phyloP scores from a whole-genome alignment of 768 basidiomycete species.

The Phylloporus arenicola region DNA sequence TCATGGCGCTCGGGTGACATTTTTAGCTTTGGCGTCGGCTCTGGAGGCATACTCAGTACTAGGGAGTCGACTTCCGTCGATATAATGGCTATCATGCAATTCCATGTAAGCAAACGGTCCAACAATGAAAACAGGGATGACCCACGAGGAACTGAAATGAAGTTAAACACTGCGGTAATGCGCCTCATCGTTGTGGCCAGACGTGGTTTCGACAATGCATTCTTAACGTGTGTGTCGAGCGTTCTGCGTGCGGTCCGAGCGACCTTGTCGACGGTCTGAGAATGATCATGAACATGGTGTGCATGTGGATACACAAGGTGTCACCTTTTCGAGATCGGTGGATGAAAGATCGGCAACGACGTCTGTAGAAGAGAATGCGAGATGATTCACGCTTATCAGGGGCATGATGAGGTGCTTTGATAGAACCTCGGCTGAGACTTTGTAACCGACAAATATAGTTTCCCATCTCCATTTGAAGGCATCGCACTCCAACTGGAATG shows the following conservation, averaged over 20 bases:
- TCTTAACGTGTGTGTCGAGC: conserved; percentile 65
- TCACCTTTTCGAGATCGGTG: conserved; percentile 63
- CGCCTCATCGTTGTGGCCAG: conserved; percentile 62
- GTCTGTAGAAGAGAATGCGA: conserved; percentile 61
- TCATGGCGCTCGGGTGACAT: conserved; percentile 2
- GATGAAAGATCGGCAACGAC: conserved; percentile 51
- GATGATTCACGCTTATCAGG: conserved; percentile 63
- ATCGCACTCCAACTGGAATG: conserved; percentile 54
- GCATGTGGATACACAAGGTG: conserved; percentile 1
- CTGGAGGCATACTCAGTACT: conserved; percentile 31
- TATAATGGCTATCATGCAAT: conserved; percentile 43
- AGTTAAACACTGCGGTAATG: conserved; percentile 69
- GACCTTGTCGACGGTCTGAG: conserved; percentile 62
- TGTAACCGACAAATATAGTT: conserved; percentile 57
- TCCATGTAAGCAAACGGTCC: conserved; percentile 9
- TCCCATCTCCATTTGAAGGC: conserved; percentile 80
- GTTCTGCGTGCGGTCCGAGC: conserved; percentile 65
- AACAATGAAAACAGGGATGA: conserved; percentile 14
- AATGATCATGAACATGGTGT: conserved; percentile 1
- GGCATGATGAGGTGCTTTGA: conserved; percentile 77
- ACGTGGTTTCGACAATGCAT: conserved; percentile 64
- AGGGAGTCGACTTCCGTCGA: conserved; percentile 42
- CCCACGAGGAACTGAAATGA: conserved; percentile 61
- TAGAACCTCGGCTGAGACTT: conserved; percentile 62
- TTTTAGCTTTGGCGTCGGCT: conserved; percentile 14